Evolutionary conservation across 805 yeast species (phyloP).

Genomic region (Pichia manshurica): DNA sequence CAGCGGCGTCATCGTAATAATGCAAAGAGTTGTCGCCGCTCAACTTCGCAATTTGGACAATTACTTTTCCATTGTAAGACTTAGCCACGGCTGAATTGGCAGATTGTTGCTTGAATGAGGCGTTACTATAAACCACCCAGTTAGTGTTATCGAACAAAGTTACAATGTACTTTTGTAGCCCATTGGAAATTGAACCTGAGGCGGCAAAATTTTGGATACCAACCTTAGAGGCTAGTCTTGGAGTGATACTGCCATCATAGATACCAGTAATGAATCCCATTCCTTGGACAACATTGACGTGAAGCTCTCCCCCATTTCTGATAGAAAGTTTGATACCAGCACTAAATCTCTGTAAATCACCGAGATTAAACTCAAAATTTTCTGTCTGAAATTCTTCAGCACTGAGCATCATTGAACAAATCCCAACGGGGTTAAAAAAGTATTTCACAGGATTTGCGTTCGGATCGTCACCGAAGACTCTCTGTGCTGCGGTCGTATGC

Average conservation of each 20-base stretch:
- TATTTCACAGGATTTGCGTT: slow-evolving; percentile 37
- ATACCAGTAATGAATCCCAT: slow-evolving; percentile 71
- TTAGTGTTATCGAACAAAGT: slow-evolving; percentile 47
- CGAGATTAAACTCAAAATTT: slow-evolving; percentile 22
- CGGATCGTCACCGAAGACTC: slow-evolving; percentile 67
- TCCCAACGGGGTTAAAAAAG: slow-evolving; percentile 63
- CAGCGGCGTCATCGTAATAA: slow-evolving; percentile 60
- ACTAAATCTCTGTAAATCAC: slow-evolving; percentile 30
- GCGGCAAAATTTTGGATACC: slow-evolving; percentile 52
- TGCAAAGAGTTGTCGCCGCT: slow-evolving; percentile 29
- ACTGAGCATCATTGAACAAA: slow-evolving; percentile 53
- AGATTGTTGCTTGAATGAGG: slow-evolving; percentile 14
- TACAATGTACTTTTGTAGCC: slow-evolving; percentile 48
- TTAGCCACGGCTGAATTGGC: slow-evolving; percentile 33
- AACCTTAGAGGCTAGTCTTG: slow-evolving; percentile 53
- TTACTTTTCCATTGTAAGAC: slow-evolving; percentile 32
- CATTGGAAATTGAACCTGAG: slow-evolving; percentile 33
- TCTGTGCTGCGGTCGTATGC: slow-evolving; percentile 52
- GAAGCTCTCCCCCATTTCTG: slow-evolving; percentile 31
- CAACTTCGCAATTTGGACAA: slow-evolving; percentile 49
- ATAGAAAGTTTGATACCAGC: slow-evolving; percentile 31
- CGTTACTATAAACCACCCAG: slow-evolving; percentile 58
- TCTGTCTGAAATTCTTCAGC: slow-evolving; percentile 36
- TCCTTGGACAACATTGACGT: slow-evolving; percentile 69
- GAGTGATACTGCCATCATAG: slow-evolving; percentile 44